These are phyloP conservation scores for Phytophthora niederhauseri DNA, from an alignment of 352 stramenopile genomes.

Conservation along the genomic window DNA sequence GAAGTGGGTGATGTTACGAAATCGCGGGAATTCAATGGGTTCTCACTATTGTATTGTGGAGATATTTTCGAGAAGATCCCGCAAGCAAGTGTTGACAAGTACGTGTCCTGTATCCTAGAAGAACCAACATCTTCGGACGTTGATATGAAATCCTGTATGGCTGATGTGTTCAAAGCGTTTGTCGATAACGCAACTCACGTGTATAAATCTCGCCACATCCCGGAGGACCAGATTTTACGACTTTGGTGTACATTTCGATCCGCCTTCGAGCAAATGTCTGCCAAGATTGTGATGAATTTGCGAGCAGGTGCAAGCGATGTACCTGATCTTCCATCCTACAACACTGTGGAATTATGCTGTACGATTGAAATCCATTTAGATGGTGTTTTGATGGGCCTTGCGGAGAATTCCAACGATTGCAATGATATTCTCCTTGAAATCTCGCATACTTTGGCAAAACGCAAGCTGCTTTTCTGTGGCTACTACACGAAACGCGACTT, in stretches of 20 bases:
- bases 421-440: conserved; percentile 26
- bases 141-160: neutral
- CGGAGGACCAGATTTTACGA: conserved; percentile 23
- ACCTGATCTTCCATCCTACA: conserved; percentile 4
- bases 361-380: conserved; percentile 37
- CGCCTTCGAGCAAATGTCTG: conserved; percentile 36
- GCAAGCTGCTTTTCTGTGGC: conserved; percentile 42
- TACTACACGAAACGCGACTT: conserved; percentile 41
- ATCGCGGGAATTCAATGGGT: conserved; percentile 47
- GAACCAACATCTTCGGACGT: conserved; percentile 30
- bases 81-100: conserved; percentile 51
- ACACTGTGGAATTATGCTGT: conserved; percentile 29
- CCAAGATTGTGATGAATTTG: conserved; percentile 31
- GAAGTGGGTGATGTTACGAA: conserved; percentile 37
- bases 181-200: conserved; percentile 44
- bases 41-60: conserved; percentile 61
- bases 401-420: neutral
- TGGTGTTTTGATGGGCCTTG: conserved; percentile 28
- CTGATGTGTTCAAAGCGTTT: conserved; percentile 38
- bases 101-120: conserved; percentile 50
- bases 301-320: conserved; percentile 17
- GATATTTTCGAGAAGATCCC: conserved; percentile 34
- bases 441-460: conserved; percentile 34
- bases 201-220: conserved; percentile 42
- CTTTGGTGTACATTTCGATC: conserved; percentile 42